phyloP scores from a whole-genome alignment of 2,329 filamentous ascomycete genomes.

The Aspergillus sp. region DNA sequence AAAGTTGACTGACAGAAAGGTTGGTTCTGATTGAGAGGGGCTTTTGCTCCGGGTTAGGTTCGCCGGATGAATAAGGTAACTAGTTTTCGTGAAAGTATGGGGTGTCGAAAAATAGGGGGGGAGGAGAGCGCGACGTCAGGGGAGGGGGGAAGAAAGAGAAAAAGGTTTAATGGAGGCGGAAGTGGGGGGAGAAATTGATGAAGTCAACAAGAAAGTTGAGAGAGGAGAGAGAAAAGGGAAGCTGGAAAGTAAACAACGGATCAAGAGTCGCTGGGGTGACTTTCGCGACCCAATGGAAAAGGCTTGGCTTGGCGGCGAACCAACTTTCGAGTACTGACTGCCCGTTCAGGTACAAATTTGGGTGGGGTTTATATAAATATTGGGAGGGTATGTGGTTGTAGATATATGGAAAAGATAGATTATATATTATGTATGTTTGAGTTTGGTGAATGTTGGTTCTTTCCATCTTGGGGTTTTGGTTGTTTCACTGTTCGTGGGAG shows the following conservation, averaged over 20 bases:
- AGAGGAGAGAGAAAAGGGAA: conserved; percentile 1
- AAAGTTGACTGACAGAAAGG: conserved; percentile 13
- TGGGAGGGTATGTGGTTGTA: no score
- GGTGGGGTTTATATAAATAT: no score
- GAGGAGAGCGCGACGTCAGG: neutral
- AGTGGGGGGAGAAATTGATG: neutral
- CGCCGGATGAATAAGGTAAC: no score
- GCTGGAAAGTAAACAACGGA: conserved; percentile 24
- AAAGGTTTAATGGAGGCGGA: neutral
- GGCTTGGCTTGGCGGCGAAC: conserved; percentile 20
- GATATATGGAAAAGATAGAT: no score
- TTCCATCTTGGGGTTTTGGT: no score
- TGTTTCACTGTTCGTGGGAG: no score
- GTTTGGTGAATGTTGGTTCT: no score
- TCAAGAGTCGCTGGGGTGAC: conserved; percentile 29
- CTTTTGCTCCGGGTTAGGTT: no score
- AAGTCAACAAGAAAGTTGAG: neutral
- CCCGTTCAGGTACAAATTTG: conserved; percentile 1
- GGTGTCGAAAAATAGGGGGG: neutral
- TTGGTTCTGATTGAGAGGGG: neutral
- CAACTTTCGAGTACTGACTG: neutral
- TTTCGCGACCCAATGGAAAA: conserved; percentile 20
- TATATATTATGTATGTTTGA: no score
- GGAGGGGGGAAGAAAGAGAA: neutral
- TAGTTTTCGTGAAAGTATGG: neutral